Conservation (phyloP, 441 rosid species). For the Erysimum cheiri region DNA sequence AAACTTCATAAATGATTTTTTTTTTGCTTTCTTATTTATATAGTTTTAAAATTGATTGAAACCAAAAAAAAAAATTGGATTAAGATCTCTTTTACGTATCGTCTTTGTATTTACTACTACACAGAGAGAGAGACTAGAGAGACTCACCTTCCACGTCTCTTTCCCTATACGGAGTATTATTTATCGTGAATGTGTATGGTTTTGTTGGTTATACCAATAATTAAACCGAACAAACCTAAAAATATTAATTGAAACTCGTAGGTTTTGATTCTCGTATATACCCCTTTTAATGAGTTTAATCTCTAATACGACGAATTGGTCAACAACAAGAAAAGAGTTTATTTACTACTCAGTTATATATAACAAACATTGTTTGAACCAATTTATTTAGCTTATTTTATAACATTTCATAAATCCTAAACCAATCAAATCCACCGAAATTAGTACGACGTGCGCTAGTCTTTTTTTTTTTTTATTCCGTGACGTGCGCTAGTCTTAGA, state of each 20-base stretch:
- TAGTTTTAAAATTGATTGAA: neutral
- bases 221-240: slow-evolving; percentile 31
- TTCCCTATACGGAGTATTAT: slow-evolving; percentile 19
- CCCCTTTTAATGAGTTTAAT: neutral
- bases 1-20: slow-evolving; percentile 24
- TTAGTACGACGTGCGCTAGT: slow-evolving; percentile 17
- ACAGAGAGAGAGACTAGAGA: too few species aligned
- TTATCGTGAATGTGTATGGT: slow-evolving; percentile 16
- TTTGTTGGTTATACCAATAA: slow-evolving; percentile 27
- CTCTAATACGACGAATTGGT: neutral
- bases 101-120: slow-evolving; percentile 42
- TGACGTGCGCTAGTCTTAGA: slow-evolving; percentile 33
- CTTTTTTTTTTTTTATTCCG: neutral
- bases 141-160: slow-evolving; percentile 46
- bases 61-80: neutral
- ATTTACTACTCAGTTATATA: neutral
- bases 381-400: neutral
- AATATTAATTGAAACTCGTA: neutral
- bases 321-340: neutral
- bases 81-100: slow-evolving; percentile 43
- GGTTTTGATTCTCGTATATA: neutral
- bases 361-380: neutral
- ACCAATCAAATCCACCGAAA: slow-evolving; percentile 24
- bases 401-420: neutral
- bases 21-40: neutral